A percentile compares a stretch with the other conserved stretches of the same genome.
These are phyloP conservation scores for Mortierella sp. DNA, from an alignment of 371 early-diverging fungal species.

Conservation along the genomic window DNA sequence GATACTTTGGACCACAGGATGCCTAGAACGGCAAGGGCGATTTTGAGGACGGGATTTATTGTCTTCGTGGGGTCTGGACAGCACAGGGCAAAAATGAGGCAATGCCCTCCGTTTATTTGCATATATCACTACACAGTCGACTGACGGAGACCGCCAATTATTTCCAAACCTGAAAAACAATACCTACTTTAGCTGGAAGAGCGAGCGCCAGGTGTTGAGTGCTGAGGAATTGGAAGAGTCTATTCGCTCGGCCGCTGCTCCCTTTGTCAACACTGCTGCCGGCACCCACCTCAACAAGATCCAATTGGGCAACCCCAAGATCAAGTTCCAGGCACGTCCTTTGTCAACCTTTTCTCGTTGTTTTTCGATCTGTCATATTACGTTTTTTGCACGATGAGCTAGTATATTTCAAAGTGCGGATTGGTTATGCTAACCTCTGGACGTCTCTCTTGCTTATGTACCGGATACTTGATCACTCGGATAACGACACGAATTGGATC, in stretches of 20 bases:
- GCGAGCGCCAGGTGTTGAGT: slow-evolving; percentile 32
- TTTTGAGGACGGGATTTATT: too few species aligned
- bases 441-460: background rate
- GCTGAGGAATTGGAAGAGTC: slow-evolving; percentile 37
- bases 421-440: background rate
- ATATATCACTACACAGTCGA: too few species aligned
- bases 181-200: slow-evolving; percentile 43
- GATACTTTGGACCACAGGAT: background rate
- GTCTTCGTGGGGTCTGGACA: too few species aligned
- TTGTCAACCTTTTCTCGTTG: background rate
- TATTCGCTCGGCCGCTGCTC: slow-evolving; percentile 49
- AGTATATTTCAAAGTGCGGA: background rate
- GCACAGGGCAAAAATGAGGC: too few species aligned
- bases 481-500: background rate
- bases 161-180: too few species aligned
- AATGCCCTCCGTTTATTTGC: background rate
- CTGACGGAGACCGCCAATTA: too few species aligned
- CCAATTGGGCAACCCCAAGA: slow-evolving; percentile 25
- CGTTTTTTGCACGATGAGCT: background rate
- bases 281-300: slow-evolving; percentile 27
- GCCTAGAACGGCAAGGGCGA: background rate
- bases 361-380: background rate
- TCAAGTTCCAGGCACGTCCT: slow-evolving; percentile 51
- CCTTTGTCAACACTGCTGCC: slow-evolving; percentile 33
- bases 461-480: background rate